A percentile compares a stretch with the other conserved stretches of the same genome.
Evolutionary conservation across 75 land plant species (phyloP).

Genomic region (Sequoiadendron giganteum): DNA sequence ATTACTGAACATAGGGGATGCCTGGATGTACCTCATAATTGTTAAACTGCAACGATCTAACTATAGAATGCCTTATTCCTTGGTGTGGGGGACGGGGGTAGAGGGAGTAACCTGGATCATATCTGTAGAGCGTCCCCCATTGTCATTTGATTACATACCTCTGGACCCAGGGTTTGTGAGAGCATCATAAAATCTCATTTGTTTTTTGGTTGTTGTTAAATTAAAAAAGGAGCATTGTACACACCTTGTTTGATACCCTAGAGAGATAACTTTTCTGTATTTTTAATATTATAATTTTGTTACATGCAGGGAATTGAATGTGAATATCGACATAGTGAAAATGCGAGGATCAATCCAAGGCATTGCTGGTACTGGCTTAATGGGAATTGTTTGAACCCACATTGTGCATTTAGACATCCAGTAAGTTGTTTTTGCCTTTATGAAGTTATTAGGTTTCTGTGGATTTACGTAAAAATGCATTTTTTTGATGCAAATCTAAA

Average conservation of each 20-base stretch:
- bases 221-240: background rate
- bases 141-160: background rate
- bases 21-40: background rate
- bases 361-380: slow-evolving; percentile 89
- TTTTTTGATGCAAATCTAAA: background rate
- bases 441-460: background rate
- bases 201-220: background rate
- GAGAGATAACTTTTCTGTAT: background rate
- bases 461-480: background rate
- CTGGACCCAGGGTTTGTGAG: background rate
- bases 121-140: background rate
- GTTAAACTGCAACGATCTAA: too few relatives aligned
- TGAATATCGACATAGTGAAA: slow-evolving; percentile 86
- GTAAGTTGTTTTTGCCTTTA: slow-evolving; percentile 21
- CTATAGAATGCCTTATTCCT: too few relatives aligned
- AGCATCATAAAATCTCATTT: background rate
- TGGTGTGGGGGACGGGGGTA: too few relatives aligned
- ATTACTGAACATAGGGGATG: background rate
- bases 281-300: background rate
- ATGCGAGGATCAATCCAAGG: slow-evolving; percentile 78
- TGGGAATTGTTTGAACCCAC: slow-evolving; percentile 67
- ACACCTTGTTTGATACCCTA: background rate
- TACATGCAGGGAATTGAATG: slow-evolving; percentile 61
- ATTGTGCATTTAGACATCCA: slow-evolving; percentile 80
- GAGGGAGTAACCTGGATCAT: background rate